A percentile compares a stretch with the other conserved stretches of the same genome.
Evolutionary conservation across 805 yeast species (phyloP).

Genomic region (Candida multigemmis): DNA sequence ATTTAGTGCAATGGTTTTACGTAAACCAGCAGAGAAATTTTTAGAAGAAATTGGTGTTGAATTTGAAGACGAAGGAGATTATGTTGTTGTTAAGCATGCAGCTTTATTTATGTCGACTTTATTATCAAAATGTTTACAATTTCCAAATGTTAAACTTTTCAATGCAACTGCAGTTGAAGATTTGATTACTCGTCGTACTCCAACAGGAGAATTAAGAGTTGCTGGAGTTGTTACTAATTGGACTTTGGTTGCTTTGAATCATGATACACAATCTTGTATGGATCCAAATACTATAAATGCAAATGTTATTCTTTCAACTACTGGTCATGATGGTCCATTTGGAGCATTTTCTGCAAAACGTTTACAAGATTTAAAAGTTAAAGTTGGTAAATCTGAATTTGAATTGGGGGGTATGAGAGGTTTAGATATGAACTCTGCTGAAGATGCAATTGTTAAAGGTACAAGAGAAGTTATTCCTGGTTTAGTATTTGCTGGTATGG

Average conservation of each 20-base stretch:
- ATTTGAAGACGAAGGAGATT: slow-evolving; percentile 74
- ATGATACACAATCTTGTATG: slow-evolving; percentile 73
- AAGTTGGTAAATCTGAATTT: slow-evolving; percentile 16
- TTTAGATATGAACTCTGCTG: slow-evolving; percentile 70
- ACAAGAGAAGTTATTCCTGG: slow-evolving; percentile 62
- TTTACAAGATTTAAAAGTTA: slow-evolving; percentile 24
- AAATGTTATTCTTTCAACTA: slow-evolving; percentile 56
- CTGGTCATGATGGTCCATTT: slow-evolving; percentile 80
- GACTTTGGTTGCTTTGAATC: slow-evolving; percentile 71
- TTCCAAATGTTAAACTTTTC: slow-evolving; percentile 70
- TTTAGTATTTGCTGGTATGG: slow-evolving; percentile 69
- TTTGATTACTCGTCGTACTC: slow-evolving; percentile 57
- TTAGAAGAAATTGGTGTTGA: slow-evolving; percentile 54
- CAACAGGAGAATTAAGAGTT: slow-evolving; percentile 49
- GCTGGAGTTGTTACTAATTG: slow-evolving; percentile 82
- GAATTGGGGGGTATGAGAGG: slow-evolving; percentile 65
- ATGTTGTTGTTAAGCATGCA: slow-evolving; percentile 74
- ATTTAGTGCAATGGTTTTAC: slow-evolving; percentile 69
- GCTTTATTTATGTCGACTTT: slow-evolving; percentile 69
- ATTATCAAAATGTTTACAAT: slow-evolving; percentile 55
- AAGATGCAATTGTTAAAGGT: slow-evolving; percentile 64
- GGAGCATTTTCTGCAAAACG: slow-evolving; percentile 76
- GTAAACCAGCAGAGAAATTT: slow-evolving; percentile 71
- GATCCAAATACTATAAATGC: slow-evolving; percentile 72
- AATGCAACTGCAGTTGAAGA: slow-evolving; percentile 80